These are phyloP conservation scores for Gossypium herbaceum DNA, from an alignment of 345 rosid genomes.

Conservation along the genomic window DNA sequence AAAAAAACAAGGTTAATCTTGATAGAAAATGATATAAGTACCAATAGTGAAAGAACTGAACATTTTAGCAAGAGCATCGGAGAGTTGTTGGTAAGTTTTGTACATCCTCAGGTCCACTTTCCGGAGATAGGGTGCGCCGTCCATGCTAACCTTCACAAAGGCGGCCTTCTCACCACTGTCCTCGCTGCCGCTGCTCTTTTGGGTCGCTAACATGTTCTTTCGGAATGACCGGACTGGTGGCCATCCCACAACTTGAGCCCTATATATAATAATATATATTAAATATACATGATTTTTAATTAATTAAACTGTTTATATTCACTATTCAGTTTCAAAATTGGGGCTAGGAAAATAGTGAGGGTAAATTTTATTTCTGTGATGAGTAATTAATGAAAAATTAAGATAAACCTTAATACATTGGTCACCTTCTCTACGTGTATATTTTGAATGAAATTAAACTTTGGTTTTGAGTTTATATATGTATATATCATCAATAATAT, in stretches of 20 bases:
- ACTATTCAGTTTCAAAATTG: background rate
- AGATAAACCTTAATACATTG: background rate
- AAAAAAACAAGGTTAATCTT: background rate
- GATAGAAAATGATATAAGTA: background rate
- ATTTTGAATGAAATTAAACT: background rate
- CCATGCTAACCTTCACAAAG: constrained; percentile 90
- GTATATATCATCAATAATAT: too few species aligned
- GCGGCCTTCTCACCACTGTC: constrained; percentile 28
- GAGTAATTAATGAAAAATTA: background rate
- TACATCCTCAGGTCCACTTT: constrained; percentile 80
- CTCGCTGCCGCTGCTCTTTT: constrained; percentile 35
- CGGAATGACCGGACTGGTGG: constrained; percentile 88
- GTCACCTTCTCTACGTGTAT: background rate
- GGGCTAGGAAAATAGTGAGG: too few species aligned
- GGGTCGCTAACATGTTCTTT: constrained; percentile 58
- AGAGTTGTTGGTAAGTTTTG: constrained; percentile 63
- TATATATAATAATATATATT: background rate
- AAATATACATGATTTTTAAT: background rate
- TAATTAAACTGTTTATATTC: background rate
- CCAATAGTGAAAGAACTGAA: constrained; percentile 80
- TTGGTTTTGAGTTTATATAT: background rate
- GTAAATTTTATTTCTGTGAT: background rate
- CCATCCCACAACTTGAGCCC: constrained; percentile 97
- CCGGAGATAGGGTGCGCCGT: constrained; percentile 91
- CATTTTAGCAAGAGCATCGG: constrained; percentile 64